Base-by-base conservation (phyloP, 2,329 filamentous ascomycete species). In the Davidsoniella neocaledoniae region DNA sequence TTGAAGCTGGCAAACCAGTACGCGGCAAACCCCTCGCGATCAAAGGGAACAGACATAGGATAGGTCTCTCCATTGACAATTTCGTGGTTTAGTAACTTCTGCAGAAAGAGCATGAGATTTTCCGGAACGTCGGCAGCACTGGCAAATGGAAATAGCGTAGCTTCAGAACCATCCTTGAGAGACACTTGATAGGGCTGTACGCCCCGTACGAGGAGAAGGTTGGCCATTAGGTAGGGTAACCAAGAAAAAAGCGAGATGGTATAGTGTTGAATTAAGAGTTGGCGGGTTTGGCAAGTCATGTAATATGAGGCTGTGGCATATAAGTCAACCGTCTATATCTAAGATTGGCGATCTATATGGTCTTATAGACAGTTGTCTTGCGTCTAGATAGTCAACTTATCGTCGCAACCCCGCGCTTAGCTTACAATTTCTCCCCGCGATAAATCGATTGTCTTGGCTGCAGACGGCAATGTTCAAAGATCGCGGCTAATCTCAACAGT, bases 1-100 rank as follows among this genome's bases (percentile, higher is more conserved):
- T 77, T 86, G 60, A 94, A 94, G 64, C 87, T 86, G 59, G 86
- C 83, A 63, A 94, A 90, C 87, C 87, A 94, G 66, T 93, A 91
- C 48, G 75, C 69, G 8, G 79, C 80, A 60, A 94, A 94, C 55
- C 73, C 76, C 17, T 83, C 77, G n/a, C 81, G 67, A 4, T 80
- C 69, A 64, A 94, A 77, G 16, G 79, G 70, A 48, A 88, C 80
- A 58, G 81, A 77, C 83, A 93, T 90, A 19, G 87, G 86, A 63
- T 94, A 94, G 1, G 87, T 93, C 63, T 94, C 86, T 51, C 87
- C 87, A 63, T 86, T 84, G 60, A 91, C 85, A 59, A 94, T 91
- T 64, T 94, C 87, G 64, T 84, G 82, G 63, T 88, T 90, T 58
- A 94, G 74, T 66, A 91, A 82, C 59, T 86, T 83, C 57, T 77